Evolutionary conservation across 106 monocot genomes (phyloP).

Genomic region (Dioscorea zingiberensis): DNA sequence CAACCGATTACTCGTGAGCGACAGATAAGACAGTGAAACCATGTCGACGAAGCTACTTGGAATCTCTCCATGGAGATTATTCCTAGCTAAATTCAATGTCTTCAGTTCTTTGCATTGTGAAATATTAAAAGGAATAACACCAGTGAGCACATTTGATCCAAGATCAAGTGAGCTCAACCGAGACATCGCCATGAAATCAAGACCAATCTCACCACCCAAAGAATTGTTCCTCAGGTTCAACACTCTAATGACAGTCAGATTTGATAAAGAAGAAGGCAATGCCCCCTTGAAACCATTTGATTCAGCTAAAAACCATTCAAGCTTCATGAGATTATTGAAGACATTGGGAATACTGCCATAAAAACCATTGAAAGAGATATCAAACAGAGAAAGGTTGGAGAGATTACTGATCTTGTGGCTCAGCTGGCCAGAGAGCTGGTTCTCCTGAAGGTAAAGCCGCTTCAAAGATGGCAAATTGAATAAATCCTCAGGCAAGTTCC

Average conservation of each 20-base stretch:
- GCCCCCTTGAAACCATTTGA: conserved; percentile 29
- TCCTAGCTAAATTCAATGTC: conserved; percentile 45
- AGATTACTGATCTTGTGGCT: conserved; percentile 32
- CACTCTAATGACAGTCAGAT: conserved; percentile 14
- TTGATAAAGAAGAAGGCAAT: conserved; percentile 44
- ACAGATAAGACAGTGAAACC: conserved; percentile 26
- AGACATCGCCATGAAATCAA: conserved; percentile 22
- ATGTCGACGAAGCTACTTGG: conserved; percentile 48
- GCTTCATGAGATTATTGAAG: conserved; percentile 22
- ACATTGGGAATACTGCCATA: conserved; percentile 36
- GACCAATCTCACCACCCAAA: conserved; percentile 32
- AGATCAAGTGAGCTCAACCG: conserved; percentile 45
- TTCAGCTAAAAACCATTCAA: conserved; percentile 27
- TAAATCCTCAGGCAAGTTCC: conserved; percentile 37
- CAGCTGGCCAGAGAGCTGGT: conserved; percentile 33
- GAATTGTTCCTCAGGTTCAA: conserved; percentile 57
- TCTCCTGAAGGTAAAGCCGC: conserved; percentile 34
- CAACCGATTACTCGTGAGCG: conserved; percentile 45
- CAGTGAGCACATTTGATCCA: conserved; percentile 37
- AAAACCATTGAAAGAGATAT: conserved; percentile 50
- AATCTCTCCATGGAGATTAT: conserved; percentile 40
- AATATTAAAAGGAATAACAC: conserved; percentile 33
- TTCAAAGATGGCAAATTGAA: conserved; percentile 30
- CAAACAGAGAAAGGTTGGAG: conserved; percentile 37
- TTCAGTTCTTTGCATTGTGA: conserved; percentile 29